These are phyloP conservation scores for Thielaviopsis euricoi DNA, from an alignment of 2,329 filamentous ascomycete genomes.

Conservation along the genomic window DNA sequence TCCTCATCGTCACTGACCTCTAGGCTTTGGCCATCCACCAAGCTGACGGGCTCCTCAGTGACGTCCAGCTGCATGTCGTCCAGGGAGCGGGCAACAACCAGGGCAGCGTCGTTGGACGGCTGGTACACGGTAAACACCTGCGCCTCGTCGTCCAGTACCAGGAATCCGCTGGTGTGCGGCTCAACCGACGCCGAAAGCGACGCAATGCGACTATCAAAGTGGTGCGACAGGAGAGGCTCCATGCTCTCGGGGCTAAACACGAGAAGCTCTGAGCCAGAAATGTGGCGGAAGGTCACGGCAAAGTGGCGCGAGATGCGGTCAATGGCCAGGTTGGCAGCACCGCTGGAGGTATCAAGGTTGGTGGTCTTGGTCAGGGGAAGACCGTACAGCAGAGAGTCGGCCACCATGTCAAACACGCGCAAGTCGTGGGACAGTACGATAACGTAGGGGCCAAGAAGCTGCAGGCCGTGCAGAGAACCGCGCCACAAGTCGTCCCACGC, in stretches of 20 bases:
- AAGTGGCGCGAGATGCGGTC: slow-evolving; percentile 50
- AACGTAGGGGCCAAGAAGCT: slow-evolving; percentile 56
- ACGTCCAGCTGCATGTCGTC: slow-evolving; percentile 35
- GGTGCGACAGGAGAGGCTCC: slow-evolving; percentile 41
- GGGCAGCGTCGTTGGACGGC: slow-evolving; percentile 36
- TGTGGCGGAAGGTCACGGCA: slow-evolving; percentile 39
- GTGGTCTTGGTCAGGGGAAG: slow-evolving; percentile 31
- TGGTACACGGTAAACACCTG: slow-evolving; percentile 50
- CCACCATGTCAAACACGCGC: slow-evolving; percentile 69
- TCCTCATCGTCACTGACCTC: slow-evolving; percentile 28
- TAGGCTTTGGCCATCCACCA: slow-evolving; percentile 19
- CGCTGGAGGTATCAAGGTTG: slow-evolving; percentile 21
- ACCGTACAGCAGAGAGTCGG: slow-evolving; percentile 55
- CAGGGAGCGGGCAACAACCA: slow-evolving; percentile 37
- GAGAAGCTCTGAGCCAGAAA: slow-evolving; percentile 36
- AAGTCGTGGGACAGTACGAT: slow-evolving; percentile 59
- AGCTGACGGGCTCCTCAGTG: slow-evolving; percentile 16
- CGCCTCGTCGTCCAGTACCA: slow-evolving; percentile 59
- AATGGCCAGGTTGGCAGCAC: slow-evolving; percentile 52
- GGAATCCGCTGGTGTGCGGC: slow-evolving; percentile 48
- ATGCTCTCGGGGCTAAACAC: slow-evolving; percentile 49
- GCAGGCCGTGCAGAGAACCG: slow-evolving; percentile 48
- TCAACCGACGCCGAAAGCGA: slow-evolving; percentile 34
- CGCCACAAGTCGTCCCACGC: slow-evolving; percentile 52
- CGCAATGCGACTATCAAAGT: slow-evolving; percentile 41